Conservation (phyloP, 106 monocot species). For the Amphibolis antarctica region DNA sequence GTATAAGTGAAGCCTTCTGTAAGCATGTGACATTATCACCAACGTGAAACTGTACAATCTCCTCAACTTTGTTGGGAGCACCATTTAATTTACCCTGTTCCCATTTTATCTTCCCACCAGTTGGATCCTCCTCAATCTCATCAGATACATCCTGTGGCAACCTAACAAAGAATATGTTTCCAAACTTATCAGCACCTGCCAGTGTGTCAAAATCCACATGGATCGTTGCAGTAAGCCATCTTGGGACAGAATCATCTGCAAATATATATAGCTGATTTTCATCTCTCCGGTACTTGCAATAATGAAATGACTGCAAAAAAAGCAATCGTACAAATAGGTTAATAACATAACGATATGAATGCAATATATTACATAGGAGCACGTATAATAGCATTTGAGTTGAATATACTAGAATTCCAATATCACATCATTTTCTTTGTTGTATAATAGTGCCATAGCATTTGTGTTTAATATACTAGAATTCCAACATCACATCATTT, state of each 20-base stretch:
- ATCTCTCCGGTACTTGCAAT: constrained; percentile 94
- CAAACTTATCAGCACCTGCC: constrained; percentile 98
- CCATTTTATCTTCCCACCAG: constrained; percentile 98
- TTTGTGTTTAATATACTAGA: no score
- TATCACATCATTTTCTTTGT: no score
- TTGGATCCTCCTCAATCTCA: constrained; percentile 97
- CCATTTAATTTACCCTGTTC: constrained; percentile 95
- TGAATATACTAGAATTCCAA: no score
- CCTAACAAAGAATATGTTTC: constrained; percentile 83
- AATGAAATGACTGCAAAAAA: constrained; percentile 81
- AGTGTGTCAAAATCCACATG: constrained; percentile 97
- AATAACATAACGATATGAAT: not conserved
- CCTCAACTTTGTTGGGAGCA: constrained; percentile 92
- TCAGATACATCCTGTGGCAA: constrained; percentile 87
- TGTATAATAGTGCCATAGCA: no score
- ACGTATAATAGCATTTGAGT: no score
- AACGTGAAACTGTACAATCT: constrained; percentile 97
- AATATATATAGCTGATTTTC: constrained; percentile 92
- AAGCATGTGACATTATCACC: constrained; percentile 88
- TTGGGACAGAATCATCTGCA: constrained; percentile 89
- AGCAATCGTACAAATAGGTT: not conserved
- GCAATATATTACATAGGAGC: no score
- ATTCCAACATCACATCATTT: no score
- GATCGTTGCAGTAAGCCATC: constrained; percentile 80
- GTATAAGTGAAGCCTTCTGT: constrained; percentile 88